These are phyloP conservation scores for Tylopilus sp. DNA, from an alignment of 768 basidiomycete species.

Conservation along the genomic window DNA sequence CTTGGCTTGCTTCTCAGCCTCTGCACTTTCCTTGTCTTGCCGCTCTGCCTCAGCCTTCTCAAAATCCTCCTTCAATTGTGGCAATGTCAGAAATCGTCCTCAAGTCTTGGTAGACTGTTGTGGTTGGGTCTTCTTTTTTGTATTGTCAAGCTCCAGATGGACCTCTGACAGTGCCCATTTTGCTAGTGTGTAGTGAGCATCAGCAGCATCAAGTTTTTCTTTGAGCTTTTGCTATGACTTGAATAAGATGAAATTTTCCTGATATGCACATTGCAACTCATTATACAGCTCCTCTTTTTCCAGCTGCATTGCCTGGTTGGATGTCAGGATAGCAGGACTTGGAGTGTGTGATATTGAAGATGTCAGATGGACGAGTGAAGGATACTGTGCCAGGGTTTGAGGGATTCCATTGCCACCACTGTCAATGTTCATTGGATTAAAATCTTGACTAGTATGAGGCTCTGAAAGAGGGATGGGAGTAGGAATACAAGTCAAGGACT, in stretches of 20 bases:
- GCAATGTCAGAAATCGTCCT: neutral
- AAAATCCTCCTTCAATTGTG: neutral
- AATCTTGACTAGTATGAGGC: no score
- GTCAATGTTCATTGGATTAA: no score
- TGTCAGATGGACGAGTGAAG: no score
- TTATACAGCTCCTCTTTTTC: neutral
- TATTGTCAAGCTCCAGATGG: neutral
- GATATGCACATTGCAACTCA: neutral
- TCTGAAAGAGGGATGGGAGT: no score
- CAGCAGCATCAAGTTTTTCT: neutral
- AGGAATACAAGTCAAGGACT: no score
- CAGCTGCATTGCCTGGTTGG: no score
- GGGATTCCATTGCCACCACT: no score
- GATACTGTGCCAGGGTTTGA: no score
- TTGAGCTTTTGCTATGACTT: no score
- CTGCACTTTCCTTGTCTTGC: neutral
- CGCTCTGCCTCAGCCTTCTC: neutral
- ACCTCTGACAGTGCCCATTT: neutral
- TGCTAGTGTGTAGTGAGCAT: neutral
- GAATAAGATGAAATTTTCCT: neutral
- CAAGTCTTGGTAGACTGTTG: neutral
- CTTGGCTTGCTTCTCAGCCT: neutral
- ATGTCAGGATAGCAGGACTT: no score
- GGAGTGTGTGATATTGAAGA: no score
- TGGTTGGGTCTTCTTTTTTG: neutral